These are phyloP conservation scores for Beauveria sp. DNA, from an alignment of 2,329 filamentous ascomycete species.

Conservation along the genomic window DNA sequence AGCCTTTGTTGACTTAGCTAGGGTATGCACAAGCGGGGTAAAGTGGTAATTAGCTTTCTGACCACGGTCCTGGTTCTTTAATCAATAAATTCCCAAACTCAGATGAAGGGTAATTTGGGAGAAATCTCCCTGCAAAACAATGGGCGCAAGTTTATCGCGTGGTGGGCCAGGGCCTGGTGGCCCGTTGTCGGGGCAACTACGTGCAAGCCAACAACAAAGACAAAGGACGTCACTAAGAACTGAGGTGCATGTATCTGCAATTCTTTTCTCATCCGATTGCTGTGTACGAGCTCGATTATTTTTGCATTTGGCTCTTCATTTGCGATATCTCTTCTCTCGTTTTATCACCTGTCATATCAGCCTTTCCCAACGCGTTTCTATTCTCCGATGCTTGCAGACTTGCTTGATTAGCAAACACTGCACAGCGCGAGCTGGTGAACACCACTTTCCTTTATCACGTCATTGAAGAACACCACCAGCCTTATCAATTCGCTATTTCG, in stretches of 20 bases:
- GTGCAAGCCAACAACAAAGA: conserved; percentile 6
- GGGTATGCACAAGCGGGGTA: too few relatives aligned
- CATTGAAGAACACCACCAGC: background rate
- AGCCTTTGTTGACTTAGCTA: too few relatives aligned
- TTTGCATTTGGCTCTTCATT: background rate
- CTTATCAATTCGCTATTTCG: background rate
- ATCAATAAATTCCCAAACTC: too few relatives aligned
- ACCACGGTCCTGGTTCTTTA: too few relatives aligned
- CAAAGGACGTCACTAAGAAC: conserved; percentile 9
- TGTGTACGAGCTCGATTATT: background rate
- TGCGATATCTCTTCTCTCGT: background rate
- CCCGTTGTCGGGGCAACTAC: conserved; percentile 4
- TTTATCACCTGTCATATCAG: background rate
- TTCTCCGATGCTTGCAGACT: background rate
- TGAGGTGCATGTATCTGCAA: background rate
- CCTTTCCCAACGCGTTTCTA: background rate
- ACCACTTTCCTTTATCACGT: background rate
- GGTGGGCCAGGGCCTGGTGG: background rate
- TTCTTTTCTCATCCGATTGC: background rate
- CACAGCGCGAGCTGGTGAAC: background rate
- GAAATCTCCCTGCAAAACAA: background rate
- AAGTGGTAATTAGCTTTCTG: too few relatives aligned
- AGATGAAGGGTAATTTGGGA: too few relatives aligned
- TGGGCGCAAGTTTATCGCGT: background rate
- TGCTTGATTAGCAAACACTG: conserved; percentile 5